Evolutionary conservation across 2,329 filamentous ascomycete genomes (phyloP).

Genomic region (Macroventuria anomochaeta): DNA sequence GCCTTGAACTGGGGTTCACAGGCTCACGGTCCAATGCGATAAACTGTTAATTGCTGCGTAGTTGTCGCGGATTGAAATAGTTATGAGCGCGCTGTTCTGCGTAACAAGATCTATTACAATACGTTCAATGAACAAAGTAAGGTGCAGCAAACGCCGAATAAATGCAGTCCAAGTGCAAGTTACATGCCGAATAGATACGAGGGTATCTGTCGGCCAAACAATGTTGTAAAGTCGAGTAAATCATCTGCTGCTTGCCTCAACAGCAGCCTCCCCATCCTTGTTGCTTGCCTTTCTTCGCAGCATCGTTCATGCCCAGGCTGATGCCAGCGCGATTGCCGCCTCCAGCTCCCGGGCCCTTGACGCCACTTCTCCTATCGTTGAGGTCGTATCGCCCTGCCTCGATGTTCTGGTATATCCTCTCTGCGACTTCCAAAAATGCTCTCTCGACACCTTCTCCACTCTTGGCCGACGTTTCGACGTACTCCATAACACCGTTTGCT

Average conservation of each 20-base stretch:
- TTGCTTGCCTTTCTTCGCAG: conserved; percentile 41
- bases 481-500: conserved; percentile 84
- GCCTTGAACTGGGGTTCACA: too few relatives aligned
- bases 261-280: conserved; percentile 46
- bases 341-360: conserved; percentile 71
- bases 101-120: not conserved
- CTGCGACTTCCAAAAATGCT: conserved; percentile 91
- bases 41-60: too few relatives aligned
- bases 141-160: not conserved
- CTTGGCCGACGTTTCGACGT: conserved; percentile 96
- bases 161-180: not conserved
- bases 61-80: too few relatives aligned
- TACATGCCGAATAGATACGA: not conserved
- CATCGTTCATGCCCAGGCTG: conserved; percentile 54
- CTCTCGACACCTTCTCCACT: conserved; percentile 92
- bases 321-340: conserved; percentile 52
- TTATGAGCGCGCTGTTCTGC: too few relatives aligned
- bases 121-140: not conserved
- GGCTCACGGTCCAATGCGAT: too few relatives aligned
- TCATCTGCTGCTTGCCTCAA: conserved; percentile 8
- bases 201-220: not conserved
- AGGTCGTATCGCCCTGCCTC: conserved; percentile 94
- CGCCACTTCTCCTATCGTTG: conserved; percentile 88
- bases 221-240: not conserved
- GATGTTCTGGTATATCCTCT: conserved; percentile 96